phyloP scores from a whole-genome alignment of 768 basidiomycete species.

The Serendipita vermifera region DNA sequence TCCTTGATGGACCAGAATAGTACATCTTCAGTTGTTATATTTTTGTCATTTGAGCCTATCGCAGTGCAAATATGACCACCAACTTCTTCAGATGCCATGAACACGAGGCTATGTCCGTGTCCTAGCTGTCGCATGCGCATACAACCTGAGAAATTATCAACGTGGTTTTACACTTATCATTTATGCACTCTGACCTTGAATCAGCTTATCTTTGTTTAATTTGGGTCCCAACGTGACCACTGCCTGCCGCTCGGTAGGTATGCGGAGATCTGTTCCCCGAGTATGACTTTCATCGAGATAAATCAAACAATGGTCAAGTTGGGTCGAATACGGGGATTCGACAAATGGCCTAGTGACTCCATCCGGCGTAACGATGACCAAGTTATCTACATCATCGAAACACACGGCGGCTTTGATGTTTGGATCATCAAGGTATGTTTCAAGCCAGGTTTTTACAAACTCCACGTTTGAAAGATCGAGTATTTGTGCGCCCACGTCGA shows the following conservation, averaged over 20 bases:
- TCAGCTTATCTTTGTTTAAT: conserved; percentile 38
- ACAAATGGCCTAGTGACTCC: conserved; percentile 25
- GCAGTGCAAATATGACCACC: conserved; percentile 26
- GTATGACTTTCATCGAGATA: conserved; percentile 45
- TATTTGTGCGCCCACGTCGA: conserved; percentile 50
- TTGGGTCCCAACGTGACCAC: conserved; percentile 39
- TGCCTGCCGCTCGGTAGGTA: conserved; percentile 34
- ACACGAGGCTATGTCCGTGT: conserved; percentile 34
- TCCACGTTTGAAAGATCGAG: conserved; percentile 35
- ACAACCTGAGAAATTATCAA: conserved; percentile 28
- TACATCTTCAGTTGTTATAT: conserved; percentile 23
- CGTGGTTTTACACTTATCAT: neutral
- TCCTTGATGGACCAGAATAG: conserved; percentile 34
- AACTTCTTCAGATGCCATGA: conserved; percentile 34
- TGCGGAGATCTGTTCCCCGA: conserved; percentile 40
- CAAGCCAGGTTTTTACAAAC: conserved; percentile 32
- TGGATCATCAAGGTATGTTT: conserved; percentile 14
- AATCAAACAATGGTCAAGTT: conserved; percentile 29
- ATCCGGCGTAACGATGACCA: conserved; percentile 27
- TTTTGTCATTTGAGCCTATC: conserved; percentile 9
- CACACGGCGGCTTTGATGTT: conserved; percentile 31
- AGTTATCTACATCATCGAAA: conserved; percentile 29
- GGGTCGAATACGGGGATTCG: conserved; percentile 28
- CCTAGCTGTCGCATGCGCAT: conserved; percentile 44
- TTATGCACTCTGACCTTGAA: conserved; percentile 31